Evolutionary conservation across 495 filamentous ascomycete species (phyloP).

Genomic region (Penicillium longicatenatum): DNA sequence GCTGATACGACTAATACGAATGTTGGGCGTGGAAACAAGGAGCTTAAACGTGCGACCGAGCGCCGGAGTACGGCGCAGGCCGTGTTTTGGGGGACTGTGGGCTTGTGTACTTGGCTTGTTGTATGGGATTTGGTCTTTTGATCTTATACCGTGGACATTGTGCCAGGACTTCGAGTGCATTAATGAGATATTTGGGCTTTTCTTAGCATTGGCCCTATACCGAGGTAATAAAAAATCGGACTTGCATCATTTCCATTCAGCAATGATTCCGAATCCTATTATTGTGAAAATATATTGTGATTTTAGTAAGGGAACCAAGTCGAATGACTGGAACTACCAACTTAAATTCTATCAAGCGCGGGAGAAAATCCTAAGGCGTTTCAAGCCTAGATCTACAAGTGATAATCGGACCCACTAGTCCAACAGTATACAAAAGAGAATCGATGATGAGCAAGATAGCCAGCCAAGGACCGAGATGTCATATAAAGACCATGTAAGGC

Average conservation of each 20-base stretch:
- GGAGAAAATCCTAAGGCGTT: background rate
- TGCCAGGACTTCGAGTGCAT: background rate
- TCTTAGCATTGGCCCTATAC: background rate
- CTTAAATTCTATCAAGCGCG: no score
- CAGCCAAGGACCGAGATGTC: background rate
- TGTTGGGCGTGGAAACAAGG: slow-evolving; percentile 84
- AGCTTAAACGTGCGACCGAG: slow-evolving; percentile 83
- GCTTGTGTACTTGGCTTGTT: slow-evolving; percentile 77
- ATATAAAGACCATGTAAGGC: background rate
- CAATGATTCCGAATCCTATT: no score
- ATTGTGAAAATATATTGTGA: no score
- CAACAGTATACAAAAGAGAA: background rate
- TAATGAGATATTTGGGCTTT: background rate
- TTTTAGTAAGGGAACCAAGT: no score
- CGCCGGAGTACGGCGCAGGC: slow-evolving; percentile 80
- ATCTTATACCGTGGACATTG: background rate
- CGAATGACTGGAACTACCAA: no score
- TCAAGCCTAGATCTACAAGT: slow-evolving; percentile 16
- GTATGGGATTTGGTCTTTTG: slow-evolving; percentile 94
- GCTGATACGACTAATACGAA: slow-evolving; percentile 79
- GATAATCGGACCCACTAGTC: background rate
- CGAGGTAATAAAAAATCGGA: background rate
- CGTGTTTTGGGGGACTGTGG: slow-evolving; percentile 85
- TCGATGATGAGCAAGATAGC: background rate
- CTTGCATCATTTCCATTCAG: background rate